Evolutionary conservation across 2,329 filamentous ascomycete species (phyloP).

Genomic region (Claviceps maximensis): DNA sequence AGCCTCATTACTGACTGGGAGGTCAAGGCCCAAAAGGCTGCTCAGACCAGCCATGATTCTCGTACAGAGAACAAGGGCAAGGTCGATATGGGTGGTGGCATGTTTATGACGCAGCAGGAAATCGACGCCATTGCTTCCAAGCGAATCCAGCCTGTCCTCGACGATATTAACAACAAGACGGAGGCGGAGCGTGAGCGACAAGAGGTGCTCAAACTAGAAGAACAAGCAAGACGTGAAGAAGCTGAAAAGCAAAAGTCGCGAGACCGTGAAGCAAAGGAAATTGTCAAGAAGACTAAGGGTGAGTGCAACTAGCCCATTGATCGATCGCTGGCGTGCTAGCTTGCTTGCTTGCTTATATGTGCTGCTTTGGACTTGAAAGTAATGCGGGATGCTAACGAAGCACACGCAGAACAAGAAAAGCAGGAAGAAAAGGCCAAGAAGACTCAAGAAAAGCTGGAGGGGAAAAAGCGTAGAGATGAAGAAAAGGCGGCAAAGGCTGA

Average conservation of each 20-base stretch:
- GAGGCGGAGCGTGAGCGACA: slow-evolving; percentile 58
- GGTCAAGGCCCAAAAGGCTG: slow-evolving; percentile 56
- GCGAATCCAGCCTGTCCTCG: slow-evolving; percentile 67
- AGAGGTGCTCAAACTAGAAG: slow-evolving; percentile 49
- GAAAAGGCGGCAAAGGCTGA: slow-evolving; percentile 39
- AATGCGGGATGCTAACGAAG: slow-evolving; percentile 7
- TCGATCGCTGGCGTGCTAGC: too few relatives aligned
- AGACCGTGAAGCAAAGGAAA: slow-evolving; percentile 40
- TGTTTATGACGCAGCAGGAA: slow-evolving; percentile 63
- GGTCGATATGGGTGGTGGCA: slow-evolving; percentile 65
- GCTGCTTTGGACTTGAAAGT: not conserved
- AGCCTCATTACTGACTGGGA: slow-evolving; percentile 67
- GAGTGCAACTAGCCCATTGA: slow-evolving; percentile 16
- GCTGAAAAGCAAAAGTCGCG: slow-evolving; percentile 31
- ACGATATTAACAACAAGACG: slow-evolving; percentile 71
- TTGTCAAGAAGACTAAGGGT: slow-evolving; percentile 46
- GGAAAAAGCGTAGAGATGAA: slow-evolving; percentile 14
- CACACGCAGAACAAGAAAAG: slow-evolving; percentile 30
- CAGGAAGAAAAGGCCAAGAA: slow-evolving; percentile 21
- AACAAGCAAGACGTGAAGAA: slow-evolving; percentile 42
- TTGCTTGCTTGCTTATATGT: not conserved
- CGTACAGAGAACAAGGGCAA: slow-evolving; percentile 42
- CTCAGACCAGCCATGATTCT: slow-evolving; percentile 49
- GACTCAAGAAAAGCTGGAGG: slow-evolving; percentile 8
- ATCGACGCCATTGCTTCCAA: slow-evolving; percentile 67